Conservation (phyloP, 2,329 filamentous ascomycete genomes). For the Colletotrichum sp. region DNA sequence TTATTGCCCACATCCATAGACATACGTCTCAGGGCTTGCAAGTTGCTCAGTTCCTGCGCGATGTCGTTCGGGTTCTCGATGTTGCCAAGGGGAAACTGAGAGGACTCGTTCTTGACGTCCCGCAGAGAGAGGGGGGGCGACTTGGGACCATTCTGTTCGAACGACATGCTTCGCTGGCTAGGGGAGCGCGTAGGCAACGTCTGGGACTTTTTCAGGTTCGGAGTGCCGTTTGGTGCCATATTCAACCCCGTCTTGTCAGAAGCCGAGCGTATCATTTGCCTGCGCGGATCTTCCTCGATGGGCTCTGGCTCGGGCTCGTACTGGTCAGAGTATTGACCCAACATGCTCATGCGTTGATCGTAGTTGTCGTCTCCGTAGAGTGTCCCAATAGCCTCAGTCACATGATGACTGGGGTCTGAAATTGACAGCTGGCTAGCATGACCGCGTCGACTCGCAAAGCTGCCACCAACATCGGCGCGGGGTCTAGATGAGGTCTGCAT, state of each 20-base stretch:
- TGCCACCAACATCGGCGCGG: constrained; percentile 59
- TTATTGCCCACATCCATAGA: constrained; percentile 89
- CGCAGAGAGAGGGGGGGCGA: constrained; percentile 60
- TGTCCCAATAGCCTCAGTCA: constrained; percentile 91
- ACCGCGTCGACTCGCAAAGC: constrained; percentile 63
- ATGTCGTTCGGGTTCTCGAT: constrained; percentile 90
- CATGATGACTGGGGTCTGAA: constrained; percentile 90
- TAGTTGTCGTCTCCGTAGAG: constrained; percentile 82
- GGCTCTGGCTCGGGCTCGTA: constrained; percentile 31
- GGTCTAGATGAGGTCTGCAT: constrained; percentile 62
- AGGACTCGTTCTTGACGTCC: constrained; percentile 66
- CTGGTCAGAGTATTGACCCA: constrained; percentile 58
- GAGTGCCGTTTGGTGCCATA: constrained; percentile 31
- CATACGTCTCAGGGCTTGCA: constrained; percentile 88
- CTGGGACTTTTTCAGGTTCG: constrained; percentile 46
- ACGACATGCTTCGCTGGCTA: constrained; percentile 45
- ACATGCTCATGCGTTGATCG: constrained; percentile 72
- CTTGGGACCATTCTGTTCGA: constrained; percentile 41
- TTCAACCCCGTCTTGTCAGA: constrained; percentile 46
- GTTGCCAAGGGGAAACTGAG: constrained; percentile 84
- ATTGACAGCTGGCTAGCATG: constrained; percentile 67
- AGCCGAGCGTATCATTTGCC: constrained; percentile 47
- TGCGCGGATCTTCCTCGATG: constrained; percentile 40
- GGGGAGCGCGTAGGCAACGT: constrained; percentile 43
- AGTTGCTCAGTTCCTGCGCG: constrained; percentile 88